A percentile compares a stretch with the other conserved stretches of the same genome.
phyloP scores from a whole-genome alignment of 495 filamentous ascomycete species.

The Diplogelasinospora grovesii region DNA sequence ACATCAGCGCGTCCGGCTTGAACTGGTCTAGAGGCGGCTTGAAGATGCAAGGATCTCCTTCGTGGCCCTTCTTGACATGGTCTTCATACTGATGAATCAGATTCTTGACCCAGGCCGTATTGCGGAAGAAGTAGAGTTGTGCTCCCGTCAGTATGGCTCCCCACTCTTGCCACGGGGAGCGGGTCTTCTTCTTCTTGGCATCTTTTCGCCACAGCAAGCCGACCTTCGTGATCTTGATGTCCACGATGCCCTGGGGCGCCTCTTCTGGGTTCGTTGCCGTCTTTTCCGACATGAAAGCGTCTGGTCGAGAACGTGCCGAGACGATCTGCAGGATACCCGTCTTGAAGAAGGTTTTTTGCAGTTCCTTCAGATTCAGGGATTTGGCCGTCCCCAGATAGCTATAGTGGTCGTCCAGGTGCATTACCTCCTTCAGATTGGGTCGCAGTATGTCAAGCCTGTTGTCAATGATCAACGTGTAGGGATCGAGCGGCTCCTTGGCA shows the following conservation, averaged over 20 bases:
- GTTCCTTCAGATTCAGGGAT: slow-evolving; percentile 63
- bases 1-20: slow-evolving; percentile 87
- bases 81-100: slow-evolving; percentile 79
- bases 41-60: slow-evolving; percentile 71
- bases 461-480: slow-evolving; percentile 90
- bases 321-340: slow-evolving; percentile 90
- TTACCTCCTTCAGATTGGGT: slow-evolving; percentile 82
- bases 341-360: slow-evolving; percentile 83
- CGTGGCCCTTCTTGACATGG: slow-evolving; percentile 63
- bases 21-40: slow-evolving; percentile 83
- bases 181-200: slow-evolving; percentile 83
- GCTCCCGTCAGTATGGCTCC: slow-evolving; percentile 90
- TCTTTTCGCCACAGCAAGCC: slow-evolving; percentile 95
- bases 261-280: slow-evolving; percentile 78
- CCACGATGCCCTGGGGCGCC: slow-evolving; percentile 87
- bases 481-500: slow-evolving; percentile 81
- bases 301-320: slow-evolving; percentile 83
- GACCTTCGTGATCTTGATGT: slow-evolving; percentile 96
- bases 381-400: slow-evolving; percentile 71
- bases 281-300: slow-evolving; percentile 85
- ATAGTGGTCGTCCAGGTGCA: slow-evolving; percentile 89
- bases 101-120: slow-evolving; percentile 83
- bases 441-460: slow-evolving; percentile 73
- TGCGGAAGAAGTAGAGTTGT: slow-evolving; percentile 94
- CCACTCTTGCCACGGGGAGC: slow-evolving; percentile 98